Evolutionary conservation across 345 rosid species (phyloP).

Genomic region (Citrus reticulata): DNA sequence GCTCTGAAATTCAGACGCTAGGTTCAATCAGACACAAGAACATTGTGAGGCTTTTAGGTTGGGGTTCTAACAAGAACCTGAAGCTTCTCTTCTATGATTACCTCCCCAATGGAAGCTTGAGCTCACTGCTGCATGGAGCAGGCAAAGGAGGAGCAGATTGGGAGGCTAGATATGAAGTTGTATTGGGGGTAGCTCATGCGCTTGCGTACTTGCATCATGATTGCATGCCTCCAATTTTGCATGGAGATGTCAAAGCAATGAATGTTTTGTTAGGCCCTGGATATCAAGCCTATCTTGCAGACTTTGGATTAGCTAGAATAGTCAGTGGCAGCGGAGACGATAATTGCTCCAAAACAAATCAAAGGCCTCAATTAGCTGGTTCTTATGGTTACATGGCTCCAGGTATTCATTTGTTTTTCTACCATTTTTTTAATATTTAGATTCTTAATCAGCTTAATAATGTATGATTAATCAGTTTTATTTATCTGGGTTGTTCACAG

Average conservation of each 20-base stretch:
- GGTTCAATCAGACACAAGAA: conserved; percentile 85
- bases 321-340: conserved; percentile 26
- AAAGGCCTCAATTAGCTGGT: conserved; percentile 77
- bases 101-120: conserved; percentile 91
- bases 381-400: conserved; percentile 99
- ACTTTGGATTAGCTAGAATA: conserved; percentile 78
- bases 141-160: conserved; percentile 79
- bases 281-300: conserved; percentile 76
- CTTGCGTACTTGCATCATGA: conserved; percentile 93
- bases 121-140: conserved; percentile 79
- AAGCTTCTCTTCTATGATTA: conserved; percentile 85
- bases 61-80: conserved; percentile 70
- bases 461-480: background rate
- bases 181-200: conserved; percentile 84
- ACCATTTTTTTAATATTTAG: background rate
- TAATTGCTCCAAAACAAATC: conserved; percentile 40
- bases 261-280: conserved; percentile 74
- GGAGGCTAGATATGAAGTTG: conserved; percentile 73
- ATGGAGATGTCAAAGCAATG: conserved; percentile 94
- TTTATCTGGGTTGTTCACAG: conserved; percentile 29
- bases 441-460: background rate
- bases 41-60: conserved; percentile 78
- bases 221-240: conserved; percentile 79
- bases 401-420: conserved; percentile 36
- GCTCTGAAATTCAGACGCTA: conserved; percentile 74